Conservation (phyloP, 768 basidiomycete species). For the Coprinopsis marcescibilis region DNA sequence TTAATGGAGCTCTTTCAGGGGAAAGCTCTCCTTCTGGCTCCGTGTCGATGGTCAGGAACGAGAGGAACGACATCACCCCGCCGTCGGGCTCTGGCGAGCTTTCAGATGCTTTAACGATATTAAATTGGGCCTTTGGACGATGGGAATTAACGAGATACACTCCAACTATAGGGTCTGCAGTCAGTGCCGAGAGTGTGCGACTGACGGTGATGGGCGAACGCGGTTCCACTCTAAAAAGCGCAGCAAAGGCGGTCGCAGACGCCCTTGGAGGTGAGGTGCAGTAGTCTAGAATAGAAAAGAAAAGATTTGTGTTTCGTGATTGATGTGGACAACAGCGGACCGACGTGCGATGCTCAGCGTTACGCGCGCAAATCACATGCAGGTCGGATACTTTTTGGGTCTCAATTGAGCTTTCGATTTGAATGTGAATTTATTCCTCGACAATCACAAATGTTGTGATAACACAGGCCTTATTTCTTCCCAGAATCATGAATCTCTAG, state of each 20-base stretch:
- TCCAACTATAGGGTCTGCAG: constrained; percentile 19
- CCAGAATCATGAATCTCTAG: not conserved
- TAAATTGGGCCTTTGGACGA: constrained; percentile 95
- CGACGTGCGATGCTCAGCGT: not conserved
- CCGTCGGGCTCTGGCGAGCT: not conserved
- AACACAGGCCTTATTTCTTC: not conserved
- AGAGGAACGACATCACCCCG: constrained; percentile 8
- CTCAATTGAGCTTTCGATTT: too few relatives aligned
- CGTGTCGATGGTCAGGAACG: not conserved
- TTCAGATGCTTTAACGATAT: constrained; percentile 31
- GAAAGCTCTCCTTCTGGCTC: not conserved
- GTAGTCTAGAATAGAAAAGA: not conserved
- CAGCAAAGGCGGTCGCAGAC: constrained; percentile 49
- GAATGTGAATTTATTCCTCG: too few relatives aligned
- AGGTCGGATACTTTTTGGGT: not conserved
- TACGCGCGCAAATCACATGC: constrained; percentile 1
- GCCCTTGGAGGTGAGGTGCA: constrained; percentile 25
- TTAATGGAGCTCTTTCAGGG: constrained; percentile 24
- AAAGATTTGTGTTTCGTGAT: not conserved
- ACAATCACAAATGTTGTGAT: too few relatives aligned
- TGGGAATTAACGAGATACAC: constrained; percentile 45
- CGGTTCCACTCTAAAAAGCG: constrained; percentile 60
- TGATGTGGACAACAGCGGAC: not conserved
- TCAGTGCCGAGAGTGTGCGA: constrained; percentile 34
- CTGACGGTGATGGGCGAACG: constrained; percentile 92